Base-by-base conservation (phyloP, 768 basidiomycete species). In the Tulasnella sp. region DNA sequence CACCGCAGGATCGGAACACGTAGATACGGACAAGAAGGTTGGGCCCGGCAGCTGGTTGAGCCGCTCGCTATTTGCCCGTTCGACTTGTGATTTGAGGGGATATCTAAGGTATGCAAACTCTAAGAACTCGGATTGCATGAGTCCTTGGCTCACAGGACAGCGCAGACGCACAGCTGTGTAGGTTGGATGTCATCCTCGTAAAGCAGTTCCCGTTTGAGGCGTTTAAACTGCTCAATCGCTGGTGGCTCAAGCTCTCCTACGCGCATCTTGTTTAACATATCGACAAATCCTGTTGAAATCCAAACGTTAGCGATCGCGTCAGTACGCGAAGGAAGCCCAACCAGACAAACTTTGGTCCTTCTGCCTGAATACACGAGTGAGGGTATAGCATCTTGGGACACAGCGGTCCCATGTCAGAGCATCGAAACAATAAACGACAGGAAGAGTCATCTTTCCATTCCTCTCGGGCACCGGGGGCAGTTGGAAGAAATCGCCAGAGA, bases 101-200 rank as follows among this genome's bases (percentile, higher is more conserved):
- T 91, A 94, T 56, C 93, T 94, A 80, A 5, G 24, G 80, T 24
- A 18, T 10, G 31, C 0, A 31, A 44, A 19, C 44, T 27, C 42
- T 56, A 9, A 12, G 14, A 31, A 8, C 27, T 19, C 40, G 74
- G 48, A 44, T 71, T 82, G 58, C 81, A 48, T 18, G 52, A 71
- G 9, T 74, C 6, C 1, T 52, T 10, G 21, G 52, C 4, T 52
- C 3, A n/a, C 14, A 7, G 52, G n/a, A 74, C 9, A 39, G 36
- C 46, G 0, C 62, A 68, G 38, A 83, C 88, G 72, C 83, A 95
- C 92, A 97, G 84, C 83, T 95, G 93, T 0, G 94, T 96, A 7
- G 96, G 94, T 77, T 91, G 89, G 78, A 96, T 91, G 0, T 90
- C 91, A 82, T 96, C 95, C 1, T 86, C 83, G 82, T 95, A 95